Conservation (phyloP, 257 asterid genomes). For the Gynochthodes officinalis region DNA sequence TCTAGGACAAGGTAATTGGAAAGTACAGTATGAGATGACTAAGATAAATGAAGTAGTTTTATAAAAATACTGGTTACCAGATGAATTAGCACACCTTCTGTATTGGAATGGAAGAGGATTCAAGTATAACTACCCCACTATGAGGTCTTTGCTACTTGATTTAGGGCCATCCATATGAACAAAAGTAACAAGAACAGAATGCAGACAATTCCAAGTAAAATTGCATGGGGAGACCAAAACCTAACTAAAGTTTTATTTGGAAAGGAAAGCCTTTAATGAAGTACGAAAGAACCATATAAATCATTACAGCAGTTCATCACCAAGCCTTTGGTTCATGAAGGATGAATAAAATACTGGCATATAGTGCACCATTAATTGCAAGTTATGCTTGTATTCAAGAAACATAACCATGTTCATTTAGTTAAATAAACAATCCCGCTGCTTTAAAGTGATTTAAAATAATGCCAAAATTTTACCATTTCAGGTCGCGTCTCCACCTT, state of each 20-base stretch:
- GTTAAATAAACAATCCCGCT: background rate
- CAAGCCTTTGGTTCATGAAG: too few relatives aligned
- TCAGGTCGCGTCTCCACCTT: constrained; percentile 96
- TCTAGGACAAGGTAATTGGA: background rate
- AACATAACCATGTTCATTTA: background rate
- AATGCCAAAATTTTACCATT: constrained; percentile 48
- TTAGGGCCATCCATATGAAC: background rate
- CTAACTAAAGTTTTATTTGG: background rate
- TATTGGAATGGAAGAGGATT: background rate
- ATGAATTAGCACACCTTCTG: background rate
- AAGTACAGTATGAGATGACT: background rate
- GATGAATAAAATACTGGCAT: too few relatives aligned
- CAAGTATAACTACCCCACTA: background rate
- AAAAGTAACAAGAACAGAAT: too few relatives aligned
- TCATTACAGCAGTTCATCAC: too few relatives aligned
- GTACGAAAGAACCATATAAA: too few relatives aligned
- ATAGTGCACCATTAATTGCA: too few relatives aligned
- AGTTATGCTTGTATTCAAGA: too few relatives aligned
- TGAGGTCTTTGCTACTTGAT: background rate
- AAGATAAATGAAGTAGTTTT: background rate
- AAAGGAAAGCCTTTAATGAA: background rate
- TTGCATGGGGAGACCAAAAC: background rate
- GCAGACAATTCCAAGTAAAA: background rate
- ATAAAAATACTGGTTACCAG: background rate
- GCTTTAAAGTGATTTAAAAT: background rate